phyloP scores from a whole-genome alignment of 345 rosid genomes.

The Euphorbia lathyris region DNA sequence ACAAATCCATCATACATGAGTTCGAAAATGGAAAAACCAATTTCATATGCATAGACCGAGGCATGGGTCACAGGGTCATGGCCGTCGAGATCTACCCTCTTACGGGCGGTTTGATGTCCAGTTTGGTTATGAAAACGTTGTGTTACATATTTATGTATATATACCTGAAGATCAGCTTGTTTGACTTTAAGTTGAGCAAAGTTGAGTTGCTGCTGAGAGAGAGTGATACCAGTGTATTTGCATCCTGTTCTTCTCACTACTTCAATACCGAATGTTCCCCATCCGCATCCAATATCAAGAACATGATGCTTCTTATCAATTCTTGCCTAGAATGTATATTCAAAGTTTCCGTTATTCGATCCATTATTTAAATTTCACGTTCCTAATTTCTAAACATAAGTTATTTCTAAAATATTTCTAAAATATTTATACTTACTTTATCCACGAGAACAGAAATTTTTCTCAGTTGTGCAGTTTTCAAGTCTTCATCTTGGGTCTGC shows the following conservation, averaged over 20 bases:
- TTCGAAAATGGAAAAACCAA: not conserved
- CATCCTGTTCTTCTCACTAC: conserved; percentile 79
- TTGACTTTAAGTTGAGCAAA: conserved; percentile 65
- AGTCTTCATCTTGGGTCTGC: conserved; percentile 58
- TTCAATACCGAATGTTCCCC: conserved; percentile 89
- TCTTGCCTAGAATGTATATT: conserved; percentile 51
- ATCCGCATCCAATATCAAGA: conserved; percentile 91
- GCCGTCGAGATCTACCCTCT: too few relatives aligned
- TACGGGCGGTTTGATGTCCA: too few relatives aligned
- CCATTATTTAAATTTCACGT: too few relatives aligned
- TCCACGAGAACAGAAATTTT: conserved; percentile 65
- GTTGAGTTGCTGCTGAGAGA: conserved; percentile 68
- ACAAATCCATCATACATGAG: not conserved
- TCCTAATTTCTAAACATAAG: too few relatives aligned
- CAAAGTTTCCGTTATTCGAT: too few relatives aligned
- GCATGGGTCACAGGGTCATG: too few relatives aligned
- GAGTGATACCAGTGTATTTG: conserved; percentile 72
- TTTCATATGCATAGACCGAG: too few relatives aligned
- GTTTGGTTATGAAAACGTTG: too few relatives aligned
- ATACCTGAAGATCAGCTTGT: conserved; percentile 83
- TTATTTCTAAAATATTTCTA: too few relatives aligned
- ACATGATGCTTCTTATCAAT: conserved; percentile 55
- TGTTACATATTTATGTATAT: not conserved
- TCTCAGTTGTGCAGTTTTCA: conserved; percentile 65
- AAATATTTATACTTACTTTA: conserved; percentile 47